Evolutionary conservation across 306 rosid genomes (phyloP), one percentile per base, ranked within the genome.

Genomic region (Dicorynia guianensis): DNA sequence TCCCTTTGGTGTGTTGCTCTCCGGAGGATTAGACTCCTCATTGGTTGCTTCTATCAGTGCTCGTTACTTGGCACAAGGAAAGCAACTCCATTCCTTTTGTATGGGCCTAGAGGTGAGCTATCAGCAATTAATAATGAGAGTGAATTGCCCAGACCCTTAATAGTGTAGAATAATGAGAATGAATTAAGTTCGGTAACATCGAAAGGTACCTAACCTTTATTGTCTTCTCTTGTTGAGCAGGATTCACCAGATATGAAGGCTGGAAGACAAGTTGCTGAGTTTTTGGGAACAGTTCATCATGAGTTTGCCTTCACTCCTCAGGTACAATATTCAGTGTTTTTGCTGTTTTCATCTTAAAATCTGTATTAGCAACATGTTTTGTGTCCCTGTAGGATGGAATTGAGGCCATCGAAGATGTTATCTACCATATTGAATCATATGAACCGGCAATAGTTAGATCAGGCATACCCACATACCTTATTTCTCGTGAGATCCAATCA

Each of bases 161-260:
- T 2, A 2, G 30, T 25, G 30, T 58, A 36, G 30, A 25, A 25
- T 25, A 25, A 25, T 25, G 30, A 25, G 30, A 25, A 25, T 25
- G 1, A 25, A 25, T 25, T 25, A 25, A 25, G 30, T 25, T 25
- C 2, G 30, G 30, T 25, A 25, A 25, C 2, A 25, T 25, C 30
- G 2, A 25, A 25, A 25, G 30, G 30, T 25, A 25, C 30, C 30
- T 25, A 25, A 1, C 30, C 30, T 25, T 25, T 25, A 25, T 25
- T 25, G 30, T 25, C 30, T 25, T 25, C 30, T 25, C 30, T 25
- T 58, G 30, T 4, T 60, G 56, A 52, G 50, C 85, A 88, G 93
- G 90, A 87, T 40, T 88, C 93, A 12, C 88, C 90, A 2, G 93
- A 88, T 81, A 42, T 88, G 82, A 85, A 85, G 85, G 93, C 90